phyloP scores from a whole-genome alignment of 1,284 basidiomycete genomes.

The Melampsora occidentalis region DNA sequence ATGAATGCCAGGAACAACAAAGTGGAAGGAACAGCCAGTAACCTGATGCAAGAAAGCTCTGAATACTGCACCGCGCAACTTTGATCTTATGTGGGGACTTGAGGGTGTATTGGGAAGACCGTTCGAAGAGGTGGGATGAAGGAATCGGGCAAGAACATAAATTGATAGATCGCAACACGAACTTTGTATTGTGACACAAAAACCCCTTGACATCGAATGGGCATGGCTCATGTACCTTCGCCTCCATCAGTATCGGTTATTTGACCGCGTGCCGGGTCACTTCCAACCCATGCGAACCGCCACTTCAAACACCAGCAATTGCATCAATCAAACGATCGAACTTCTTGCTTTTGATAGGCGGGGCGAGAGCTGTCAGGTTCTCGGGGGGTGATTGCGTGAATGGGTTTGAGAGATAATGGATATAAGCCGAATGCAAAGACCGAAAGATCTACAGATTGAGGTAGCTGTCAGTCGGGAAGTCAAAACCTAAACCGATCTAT shows the following conservation, averaged over 20 bases:
- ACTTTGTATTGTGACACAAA: too few species aligned
- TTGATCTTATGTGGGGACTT: constrained; percentile 12
- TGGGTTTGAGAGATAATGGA: constrained; percentile 38
- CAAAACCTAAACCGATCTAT: background rate
- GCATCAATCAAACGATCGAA: constrained; percentile 31
- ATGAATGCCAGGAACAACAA: too few species aligned
- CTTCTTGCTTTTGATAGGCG: constrained; percentile 24
- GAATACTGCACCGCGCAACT: too few species aligned
- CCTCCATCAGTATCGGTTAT: too few species aligned
- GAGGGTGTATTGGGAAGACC: constrained; percentile 42
- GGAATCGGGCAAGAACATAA: background rate
- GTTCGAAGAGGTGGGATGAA: background rate
- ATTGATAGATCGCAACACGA: background rate
- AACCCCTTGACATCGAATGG: too few species aligned
- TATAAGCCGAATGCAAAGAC: constrained; percentile 35
- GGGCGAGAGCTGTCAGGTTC: constrained; percentile 7
- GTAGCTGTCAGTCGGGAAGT: background rate
- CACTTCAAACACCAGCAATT: constrained; percentile 13
- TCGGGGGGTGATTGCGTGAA: constrained; percentile 21
- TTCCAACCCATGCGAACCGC: background rate
- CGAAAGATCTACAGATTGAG: constrained; percentile 23
- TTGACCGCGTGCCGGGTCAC: too few species aligned
- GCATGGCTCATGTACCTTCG: too few species aligned
- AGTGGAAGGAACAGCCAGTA: background rate
- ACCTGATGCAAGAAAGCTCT: background rate